These are phyloP conservation scores for Raddia guianensis DNA, from an alignment of 176 grass and related monocot species.

Conservation along the genomic window DNA sequence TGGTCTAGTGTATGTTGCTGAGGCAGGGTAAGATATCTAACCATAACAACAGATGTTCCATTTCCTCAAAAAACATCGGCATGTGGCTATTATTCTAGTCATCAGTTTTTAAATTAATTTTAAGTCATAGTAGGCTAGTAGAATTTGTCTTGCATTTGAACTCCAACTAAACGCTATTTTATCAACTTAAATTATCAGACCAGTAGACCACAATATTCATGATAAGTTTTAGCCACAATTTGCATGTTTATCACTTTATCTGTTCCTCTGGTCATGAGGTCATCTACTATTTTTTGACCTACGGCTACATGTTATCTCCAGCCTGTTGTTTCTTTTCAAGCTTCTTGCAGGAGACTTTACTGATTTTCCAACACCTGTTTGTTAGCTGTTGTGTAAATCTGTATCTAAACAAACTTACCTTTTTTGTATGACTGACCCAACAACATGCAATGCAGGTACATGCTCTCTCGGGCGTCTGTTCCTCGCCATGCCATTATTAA, in stretches of 20 bases:
- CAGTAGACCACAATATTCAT: not conserved
- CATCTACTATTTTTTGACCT: not conserved
- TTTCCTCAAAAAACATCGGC: slow-evolving; percentile 23
- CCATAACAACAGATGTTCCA: slow-evolving; percentile 24
- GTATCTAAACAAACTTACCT: not conserved
- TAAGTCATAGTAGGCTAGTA: slow-evolving; percentile 1
- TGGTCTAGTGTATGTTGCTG: slow-evolving; percentile 98
- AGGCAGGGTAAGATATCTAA: slow-evolving; percentile 75
- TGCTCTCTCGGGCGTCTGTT: slow-evolving; percentile 91
- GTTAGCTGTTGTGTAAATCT: slow-evolving; percentile 19
- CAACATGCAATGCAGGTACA: slow-evolving; percentile 72
- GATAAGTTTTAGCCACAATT: slow-evolving; percentile 8
- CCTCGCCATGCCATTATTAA: slow-evolving; percentile 99
- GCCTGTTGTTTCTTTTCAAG: not conserved
- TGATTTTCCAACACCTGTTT: slow-evolving; percentile 32
- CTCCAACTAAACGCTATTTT: not conserved
- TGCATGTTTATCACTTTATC: slow-evolving; percentile 16
- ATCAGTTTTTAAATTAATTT: not conserved
- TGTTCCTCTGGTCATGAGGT: not conserved
- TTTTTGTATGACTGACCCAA: slow-evolving; percentile 47
- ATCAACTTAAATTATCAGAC: not conserved
- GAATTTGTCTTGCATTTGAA: slow-evolving; percentile 28
- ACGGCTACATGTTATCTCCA: not conserved
- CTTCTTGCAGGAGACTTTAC: not conserved
- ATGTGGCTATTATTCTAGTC: not conserved